Percentiles rank a stretch among this genome's conserved stretches.
Evolutionary conservation across 345 rosid species (phyloP).

Genomic region (Brassica carinata): DNA sequence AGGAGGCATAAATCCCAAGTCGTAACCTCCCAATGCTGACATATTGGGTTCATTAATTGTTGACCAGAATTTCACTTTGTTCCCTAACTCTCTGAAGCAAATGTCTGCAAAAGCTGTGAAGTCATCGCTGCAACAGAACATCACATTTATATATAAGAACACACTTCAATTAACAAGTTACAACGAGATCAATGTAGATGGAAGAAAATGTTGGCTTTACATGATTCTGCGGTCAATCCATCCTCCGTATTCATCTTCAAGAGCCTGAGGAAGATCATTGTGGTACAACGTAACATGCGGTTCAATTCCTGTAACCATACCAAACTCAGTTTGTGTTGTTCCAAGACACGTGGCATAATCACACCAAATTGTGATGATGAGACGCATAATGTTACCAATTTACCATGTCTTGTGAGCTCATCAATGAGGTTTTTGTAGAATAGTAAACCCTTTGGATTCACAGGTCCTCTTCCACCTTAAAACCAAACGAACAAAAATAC

Average conservation of each 20-base stretch:
- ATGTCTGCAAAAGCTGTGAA: constrained; percentile 67
- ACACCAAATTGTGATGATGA: neutral
- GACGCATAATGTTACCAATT: neutral
- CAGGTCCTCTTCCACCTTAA: constrained; percentile 60
- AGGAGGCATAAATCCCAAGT: constrained; percentile 39
- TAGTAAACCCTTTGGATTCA: constrained; percentile 56
- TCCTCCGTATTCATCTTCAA: constrained; percentile 78
- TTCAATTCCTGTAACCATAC: constrained; percentile 49
- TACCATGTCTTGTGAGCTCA: constrained; percentile 49
- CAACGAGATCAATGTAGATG: neutral
- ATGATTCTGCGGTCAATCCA: constrained; percentile 58
- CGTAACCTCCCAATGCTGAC: constrained; percentile 42
- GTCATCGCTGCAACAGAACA: constrained; percentile 56
- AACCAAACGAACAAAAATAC: neutral
- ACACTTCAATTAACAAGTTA: neutral
- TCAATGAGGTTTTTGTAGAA: constrained; percentile 56
- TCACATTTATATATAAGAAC: neutral
- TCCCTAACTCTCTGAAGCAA: constrained; percentile 76
- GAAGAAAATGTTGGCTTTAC: constrained; percentile 34
- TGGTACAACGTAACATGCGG: constrained; percentile 55
- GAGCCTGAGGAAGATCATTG: constrained; percentile 61
- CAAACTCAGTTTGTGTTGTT: neutral
- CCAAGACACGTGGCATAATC: neutral
- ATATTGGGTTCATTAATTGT: constrained; percentile 76
- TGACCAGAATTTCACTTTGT: constrained; percentile 55